Evolutionary conservation across 345 rosid genomes (phyloP), one percentile per base, ranked within the genome.

Genomic region (Bruguiera gymnorhiza): DNA sequence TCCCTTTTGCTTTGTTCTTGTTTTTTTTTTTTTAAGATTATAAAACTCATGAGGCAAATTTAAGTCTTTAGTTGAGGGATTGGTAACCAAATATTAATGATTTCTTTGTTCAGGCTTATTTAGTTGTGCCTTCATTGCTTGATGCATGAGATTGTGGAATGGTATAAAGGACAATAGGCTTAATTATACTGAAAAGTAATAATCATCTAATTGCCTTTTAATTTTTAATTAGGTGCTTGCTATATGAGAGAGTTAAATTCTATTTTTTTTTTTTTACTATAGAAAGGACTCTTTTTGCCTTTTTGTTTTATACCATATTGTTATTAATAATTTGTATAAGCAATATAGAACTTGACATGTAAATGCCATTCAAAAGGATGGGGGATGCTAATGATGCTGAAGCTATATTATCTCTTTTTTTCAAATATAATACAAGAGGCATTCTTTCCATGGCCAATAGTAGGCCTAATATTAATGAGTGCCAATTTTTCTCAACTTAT

Each of bases 381-480:
- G 0, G 0, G 50, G 36, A 24, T 43, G n/a, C 10, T 27, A 16
- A 32, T 43, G 51, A 16, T 62, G 59, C 65, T 61, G 29, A 63
- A 64, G 34, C 34, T 52, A 1, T 50, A 24, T 29, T 4, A 8
- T 67, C 54, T 63, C 55, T 69, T 48, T 51, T 66, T 66, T 46
- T 72, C 43, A 87, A 95, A 94, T 96, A 95, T 74, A 90, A 90
- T 76, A 94, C 98, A 26, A 89, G 98, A 79, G 98, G 98, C 55
- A 87, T 85, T 62, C 77, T 95, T 16, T 60, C 94, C 24, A 95
- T 95, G 98, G 99, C 99, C 62, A 90, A 95, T 72, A 92, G 96
- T 65, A 96, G 99, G 18, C 96, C 98, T 56, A 92, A 95, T 75
- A 95, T 98, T 32, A 92, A 90, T 21, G 99, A 92, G 68, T 90